Percentiles rank a stretch among this genome's conserved stretches.
These are phyloP conservation scores for Cryptococcus deneoformans DNA, from an alignment of 1,284 basidiomycete genomes.

Conservation along the genomic window DNA sequence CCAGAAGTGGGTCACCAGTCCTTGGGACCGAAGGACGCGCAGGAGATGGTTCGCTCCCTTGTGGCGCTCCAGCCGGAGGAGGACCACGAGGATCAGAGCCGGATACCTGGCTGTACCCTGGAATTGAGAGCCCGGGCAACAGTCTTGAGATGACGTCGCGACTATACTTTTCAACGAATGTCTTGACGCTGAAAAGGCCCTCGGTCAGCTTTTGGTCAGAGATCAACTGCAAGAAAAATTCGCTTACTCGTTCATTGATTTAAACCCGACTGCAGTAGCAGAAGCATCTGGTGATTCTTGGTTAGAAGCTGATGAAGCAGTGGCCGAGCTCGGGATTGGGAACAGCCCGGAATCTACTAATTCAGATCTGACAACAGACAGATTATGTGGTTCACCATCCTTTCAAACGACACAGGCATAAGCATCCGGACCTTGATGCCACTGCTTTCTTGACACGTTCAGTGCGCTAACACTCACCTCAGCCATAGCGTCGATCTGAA, in stretches of 20 bases:
- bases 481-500: constrained; percentile 50
- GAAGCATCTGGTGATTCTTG: constrained; percentile 13
- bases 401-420: constrained; percentile 11
- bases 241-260: constrained; percentile 30
- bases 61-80: too few species aligned
- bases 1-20: constrained; percentile 23
- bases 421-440: not conserved
- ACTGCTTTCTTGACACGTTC: not conserved
- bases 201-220: constrained; percentile 5
- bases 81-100: constrained; percentile 7
- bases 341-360: constrained; percentile 40
- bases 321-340: constrained; percentile 39
- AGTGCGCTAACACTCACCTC: constrained; percentile 39
- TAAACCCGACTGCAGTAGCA: constrained; percentile 30
- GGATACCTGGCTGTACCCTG: constrained; percentile 45
- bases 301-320: constrained; percentile 12
- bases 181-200: constrained; percentile 38
- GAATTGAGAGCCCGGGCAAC: constrained; percentile 48
- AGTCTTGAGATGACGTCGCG: constrained; percentile 47
- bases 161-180: constrained; percentile 48
- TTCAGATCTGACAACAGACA: constrained; percentile 46
- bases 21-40: constrained; percentile 26
- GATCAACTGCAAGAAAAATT: not conserved
- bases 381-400: constrained; percentile 51
- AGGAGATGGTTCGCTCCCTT: constrained; percentile 12